Evolutionary conservation across 1,139 yeast genomes (phyloP).

Genomic region (Saccharomycopsis crataegensis): DNA sequence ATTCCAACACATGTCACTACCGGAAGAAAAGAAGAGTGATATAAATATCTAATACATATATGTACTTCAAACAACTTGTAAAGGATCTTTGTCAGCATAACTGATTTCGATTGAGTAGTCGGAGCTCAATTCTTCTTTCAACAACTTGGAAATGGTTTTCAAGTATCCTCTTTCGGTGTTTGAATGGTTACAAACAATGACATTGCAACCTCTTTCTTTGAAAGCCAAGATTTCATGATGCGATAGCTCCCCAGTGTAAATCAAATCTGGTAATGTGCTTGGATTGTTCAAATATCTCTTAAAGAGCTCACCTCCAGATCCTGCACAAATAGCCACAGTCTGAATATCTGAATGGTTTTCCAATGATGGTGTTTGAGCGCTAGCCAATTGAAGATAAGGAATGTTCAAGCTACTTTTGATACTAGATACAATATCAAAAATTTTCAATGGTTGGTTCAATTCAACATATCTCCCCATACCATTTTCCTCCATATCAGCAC

Average conservation of each 20-base stretch:
- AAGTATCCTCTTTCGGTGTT: slow-evolving; percentile 90
- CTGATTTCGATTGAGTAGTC: slow-evolving; percentile 39
- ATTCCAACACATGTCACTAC: no score
- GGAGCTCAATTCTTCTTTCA: slow-evolving; percentile 35
- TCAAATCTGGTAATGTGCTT: slow-evolving; percentile 54
- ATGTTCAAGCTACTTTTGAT: slow-evolving; percentile 52
- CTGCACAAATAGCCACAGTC: slow-evolving; percentile 87
- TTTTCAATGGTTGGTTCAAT: slow-evolving; percentile 37
- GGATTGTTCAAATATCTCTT: slow-evolving; percentile 23
- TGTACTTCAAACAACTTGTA: slow-evolving; percentile 12
- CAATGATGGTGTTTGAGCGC: slow-evolving; percentile 26
- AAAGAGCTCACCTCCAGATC: slow-evolving; percentile 75
- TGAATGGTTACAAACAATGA: slow-evolving; percentile 78
- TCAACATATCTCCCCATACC: slow-evolving; percentile 81
- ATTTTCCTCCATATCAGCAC: slow-evolving; percentile 29
- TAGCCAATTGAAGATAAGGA: slow-evolving; percentile 58
- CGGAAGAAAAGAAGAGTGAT: not conserved
- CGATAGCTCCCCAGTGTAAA: slow-evolving; percentile 85
- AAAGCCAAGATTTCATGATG: slow-evolving; percentile 82
- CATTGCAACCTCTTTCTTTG: slow-evolving; percentile 65
- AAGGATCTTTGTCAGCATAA: slow-evolving; percentile 51
- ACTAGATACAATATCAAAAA: slow-evolving; percentile 41
- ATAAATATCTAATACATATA: not conserved
- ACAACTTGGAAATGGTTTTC: slow-evolving; percentile 41
- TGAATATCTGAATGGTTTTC: slow-evolving; percentile 27